Conservation (phyloP, 1,284 basidiomycete species). For the Coniophora puteana region DNA sequence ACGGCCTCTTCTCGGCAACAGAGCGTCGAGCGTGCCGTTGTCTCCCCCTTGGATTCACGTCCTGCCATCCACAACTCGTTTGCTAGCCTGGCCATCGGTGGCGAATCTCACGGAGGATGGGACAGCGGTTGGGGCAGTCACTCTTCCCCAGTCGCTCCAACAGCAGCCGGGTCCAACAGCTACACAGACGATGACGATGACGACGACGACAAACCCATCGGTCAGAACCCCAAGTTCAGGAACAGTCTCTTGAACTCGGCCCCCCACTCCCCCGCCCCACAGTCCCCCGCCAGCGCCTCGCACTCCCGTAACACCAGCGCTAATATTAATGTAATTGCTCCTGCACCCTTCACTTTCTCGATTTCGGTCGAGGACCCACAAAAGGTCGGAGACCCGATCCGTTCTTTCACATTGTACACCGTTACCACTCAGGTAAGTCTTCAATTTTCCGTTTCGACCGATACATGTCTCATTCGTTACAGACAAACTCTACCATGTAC, state of each 20-base stretch:
- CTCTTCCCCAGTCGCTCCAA: conserved; percentile 11
- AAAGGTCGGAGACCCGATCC: conserved; percentile 88
- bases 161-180: background rate
- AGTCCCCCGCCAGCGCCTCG: conserved; percentile 18
- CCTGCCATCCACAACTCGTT: conserved; percentile 43
- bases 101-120: conserved; percentile 57
- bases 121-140: conserved; percentile 37
- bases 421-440: conserved; percentile 75
- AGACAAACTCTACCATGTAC: conserved; percentile 84
- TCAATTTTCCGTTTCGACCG: conserved; percentile 5
- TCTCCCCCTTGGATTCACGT: conserved; percentile 51
- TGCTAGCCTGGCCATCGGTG: conserved; percentile 58
- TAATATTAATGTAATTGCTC: too few relatives aligned
- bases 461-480: conserved; percentile 1
- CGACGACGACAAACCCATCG: conserved; percentile 69
- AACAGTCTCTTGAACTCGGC: conserved; percentile 21
- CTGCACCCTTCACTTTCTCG: conserved; percentile 59
- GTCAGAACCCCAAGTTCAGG: conserved; percentile 44
- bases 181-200: conserved; percentile 44
- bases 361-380: conserved; percentile 93
- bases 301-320: conserved; percentile 27
- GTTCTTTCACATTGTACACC: conserved; percentile 93
- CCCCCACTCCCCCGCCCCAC: too few relatives aligned
- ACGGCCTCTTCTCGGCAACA: conserved; percentile 15
- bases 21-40: conserved; percentile 30